Conservation (phyloP, 768 basidiomycete genomes). For the Leccinellum albellum region DNA sequence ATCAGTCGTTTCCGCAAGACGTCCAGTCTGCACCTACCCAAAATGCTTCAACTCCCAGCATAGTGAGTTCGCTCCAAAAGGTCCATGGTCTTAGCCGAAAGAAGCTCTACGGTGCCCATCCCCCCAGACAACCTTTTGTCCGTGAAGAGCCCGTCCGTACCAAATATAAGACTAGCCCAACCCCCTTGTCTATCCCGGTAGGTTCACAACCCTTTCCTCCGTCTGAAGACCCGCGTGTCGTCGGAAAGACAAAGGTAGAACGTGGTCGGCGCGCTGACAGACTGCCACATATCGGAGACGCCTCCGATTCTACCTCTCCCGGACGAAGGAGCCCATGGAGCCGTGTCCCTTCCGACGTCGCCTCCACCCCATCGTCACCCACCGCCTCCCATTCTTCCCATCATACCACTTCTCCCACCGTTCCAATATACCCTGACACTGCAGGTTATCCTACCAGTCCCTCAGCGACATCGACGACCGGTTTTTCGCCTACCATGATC, state of each 20-base stretch:
- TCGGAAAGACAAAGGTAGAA: conserved; percentile 22
- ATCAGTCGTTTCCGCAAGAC: conserved; percentile 29
- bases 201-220: conserved; percentile 14
- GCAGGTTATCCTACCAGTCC: conserved; percentile 14
- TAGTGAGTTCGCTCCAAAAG: conserved; percentile 63
- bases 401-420: conserved; percentile 19
- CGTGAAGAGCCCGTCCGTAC: conserved; percentile 45
- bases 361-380: conserved; percentile 25
- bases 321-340: conserved; percentile 32
- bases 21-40: conserved; percentile 21
- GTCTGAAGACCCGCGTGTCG: conserved; percentile 17
- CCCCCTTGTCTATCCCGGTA: conserved; percentile 30
- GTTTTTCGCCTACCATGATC: conserved; percentile 7
- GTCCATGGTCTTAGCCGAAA: conserved; percentile 70
- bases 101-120: conserved; percentile 56
- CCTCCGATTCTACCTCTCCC: conserved; percentile 27
- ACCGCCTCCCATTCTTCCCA: conserved; percentile 18
- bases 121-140: conserved; percentile 49
- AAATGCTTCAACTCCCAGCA: conserved; percentile 38
- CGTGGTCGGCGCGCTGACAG: conserved; percentile 24
- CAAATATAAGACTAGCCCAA: conserved; percentile 31
- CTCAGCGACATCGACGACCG: not conserved
- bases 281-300: conserved; percentile 8
- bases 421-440: conserved; percentile 21
- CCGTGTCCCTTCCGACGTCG: conserved; percentile 15